Conservation (phyloP, 495 filamentous ascomycete species). For the Hypomontagnella monticulosa region DNA sequence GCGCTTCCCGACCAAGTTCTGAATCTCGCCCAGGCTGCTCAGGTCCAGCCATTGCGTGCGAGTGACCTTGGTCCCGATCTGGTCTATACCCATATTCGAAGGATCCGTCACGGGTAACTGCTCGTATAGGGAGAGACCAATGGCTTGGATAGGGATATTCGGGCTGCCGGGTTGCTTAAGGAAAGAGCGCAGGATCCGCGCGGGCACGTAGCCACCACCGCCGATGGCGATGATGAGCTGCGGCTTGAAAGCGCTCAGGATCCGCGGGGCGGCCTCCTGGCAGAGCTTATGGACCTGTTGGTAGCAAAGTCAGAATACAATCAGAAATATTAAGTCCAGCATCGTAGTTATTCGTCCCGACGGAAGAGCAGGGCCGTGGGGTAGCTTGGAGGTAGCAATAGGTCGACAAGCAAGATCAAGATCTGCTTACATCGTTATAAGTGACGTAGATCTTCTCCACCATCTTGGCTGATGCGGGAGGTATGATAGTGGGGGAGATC, state of each 20-base stretch:
- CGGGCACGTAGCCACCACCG: slow-evolving; percentile 96
- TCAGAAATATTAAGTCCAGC: too few species aligned
- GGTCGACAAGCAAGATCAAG: slow-evolving; percentile 17
- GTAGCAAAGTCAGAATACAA: slow-evolving; percentile 30
- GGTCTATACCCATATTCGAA: slow-evolving; percentile 61
- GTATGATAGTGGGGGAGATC: slow-evolving; percentile 15
- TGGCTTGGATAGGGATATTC: slow-evolving; percentile 99
- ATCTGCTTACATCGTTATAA: slow-evolving; percentile 83
- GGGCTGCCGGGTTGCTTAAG: slow-evolving; percentile 86
- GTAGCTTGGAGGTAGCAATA: slow-evolving; percentile 18
- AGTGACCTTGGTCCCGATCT: slow-evolving; percentile 90
- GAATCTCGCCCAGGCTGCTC: slow-evolving; percentile 82
- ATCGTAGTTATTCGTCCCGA: too few species aligned
- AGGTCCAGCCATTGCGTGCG: slow-evolving; percentile 99
- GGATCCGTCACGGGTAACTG: slow-evolving; percentile 62
- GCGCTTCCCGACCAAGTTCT: slow-evolving; percentile 93
- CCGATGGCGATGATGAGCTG: slow-evolving; percentile 99
- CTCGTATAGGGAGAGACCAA: slow-evolving; percentile 97
- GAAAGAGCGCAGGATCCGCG: slow-evolving; percentile 96
- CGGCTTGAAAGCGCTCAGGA: slow-evolving; percentile 85
- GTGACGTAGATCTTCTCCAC: slow-evolving; percentile 92
- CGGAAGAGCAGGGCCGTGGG: slow-evolving; percentile 10
- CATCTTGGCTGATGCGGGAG: slow-evolving; percentile 61
- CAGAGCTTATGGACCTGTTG: slow-evolving; percentile 94
- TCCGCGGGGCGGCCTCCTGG: slow-evolving; percentile 79